Conservation (phyloP, 1,139 yeast genomes). For the Arxiozyma bovina region DNA sequence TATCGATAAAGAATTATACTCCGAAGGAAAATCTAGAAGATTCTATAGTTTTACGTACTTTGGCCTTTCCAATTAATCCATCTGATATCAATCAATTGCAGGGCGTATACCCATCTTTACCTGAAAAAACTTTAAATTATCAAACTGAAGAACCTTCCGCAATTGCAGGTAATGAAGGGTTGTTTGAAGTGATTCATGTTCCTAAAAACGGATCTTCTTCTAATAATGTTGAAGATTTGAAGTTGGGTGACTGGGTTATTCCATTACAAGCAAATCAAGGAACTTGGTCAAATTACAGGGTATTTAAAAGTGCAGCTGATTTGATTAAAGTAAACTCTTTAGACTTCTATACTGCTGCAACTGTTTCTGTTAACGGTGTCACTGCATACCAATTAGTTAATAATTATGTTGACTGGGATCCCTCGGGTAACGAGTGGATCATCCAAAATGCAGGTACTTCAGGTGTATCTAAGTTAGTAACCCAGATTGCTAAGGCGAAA, state of each 20-base stretch:
- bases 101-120: slow-evolving; percentile 89
- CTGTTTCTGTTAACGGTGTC: slow-evolving; percentile 82
- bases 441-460: slow-evolving; percentile 96
- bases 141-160: slow-evolving; percentile 58
- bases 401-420: slow-evolving; percentile 49
- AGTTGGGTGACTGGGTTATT: slow-evolving; percentile 81
- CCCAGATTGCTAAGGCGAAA: slow-evolving; percentile 71
- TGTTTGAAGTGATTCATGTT: slow-evolving; percentile 69
- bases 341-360: slow-evolving; percentile 58
- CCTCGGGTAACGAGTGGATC: slow-evolving; percentile 72
- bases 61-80: slow-evolving; percentile 90
- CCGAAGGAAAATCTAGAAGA: slow-evolving; percentile 22
- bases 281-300: slow-evolving; percentile 87
- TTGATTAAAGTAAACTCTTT: slow-evolving; percentile 43
- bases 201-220: slow-evolving; percentile 40
- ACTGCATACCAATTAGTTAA: slow-evolving; percentile 88
- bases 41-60: slow-evolving; percentile 32
- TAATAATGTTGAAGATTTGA: slow-evolving; percentile 30
- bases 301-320: slow-evolving; percentile 40
- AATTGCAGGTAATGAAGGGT: slow-evolving; percentile 89
- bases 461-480: slow-evolving; percentile 90
- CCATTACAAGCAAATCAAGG: slow-evolving; percentile 83
- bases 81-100: slow-evolving; percentile 84
- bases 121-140: slow-evolving; percentile 46
- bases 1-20: slow-evolving; percentile 23